Evolutionary conservation across 306 rosid species (phyloP).

Genomic region (Betula pendula): DNA sequence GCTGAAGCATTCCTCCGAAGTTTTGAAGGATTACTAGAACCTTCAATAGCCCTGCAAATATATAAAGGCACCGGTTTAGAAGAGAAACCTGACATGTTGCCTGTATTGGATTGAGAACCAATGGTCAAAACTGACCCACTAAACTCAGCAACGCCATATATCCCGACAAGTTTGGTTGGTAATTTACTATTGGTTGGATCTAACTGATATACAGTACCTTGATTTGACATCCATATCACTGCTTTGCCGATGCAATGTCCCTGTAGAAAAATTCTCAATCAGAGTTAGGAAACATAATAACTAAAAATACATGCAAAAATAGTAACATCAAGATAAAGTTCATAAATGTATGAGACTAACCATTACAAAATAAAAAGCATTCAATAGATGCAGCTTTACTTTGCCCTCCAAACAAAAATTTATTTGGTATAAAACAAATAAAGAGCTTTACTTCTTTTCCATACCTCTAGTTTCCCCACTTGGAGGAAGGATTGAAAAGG

Average conservation of each 20-base stretch:
- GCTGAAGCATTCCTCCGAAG: slow-evolving; percentile 64
- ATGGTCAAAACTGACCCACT: neutral
- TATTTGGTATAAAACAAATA: neutral
- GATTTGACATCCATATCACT: slow-evolving; percentile 40
- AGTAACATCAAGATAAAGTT: slow-evolving; percentile 2
- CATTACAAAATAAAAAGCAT: neutral
- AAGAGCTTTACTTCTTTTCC: slow-evolving; percentile 17
- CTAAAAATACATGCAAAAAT: neutral
- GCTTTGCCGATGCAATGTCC: slow-evolving; percentile 39
- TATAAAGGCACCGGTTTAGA: neutral
- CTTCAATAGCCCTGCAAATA: slow-evolving; percentile 39
- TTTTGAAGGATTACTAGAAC: slow-evolving; percentile 36
- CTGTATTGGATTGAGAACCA: neutral
- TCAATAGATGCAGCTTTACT: neutral
- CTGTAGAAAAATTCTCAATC: slow-evolving; percentile 37
- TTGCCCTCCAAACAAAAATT: neutral
- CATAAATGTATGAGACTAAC: slow-evolving; percentile 9
- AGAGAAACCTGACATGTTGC: neutral
- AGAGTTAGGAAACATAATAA: slow-evolving; percentile 15
- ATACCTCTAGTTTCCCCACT: slow-evolving; percentile 64
- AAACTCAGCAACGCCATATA: neutral
- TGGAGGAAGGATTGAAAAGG: slow-evolving; percentile 64
- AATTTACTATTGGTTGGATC: neutral
- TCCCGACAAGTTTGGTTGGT: neutral
- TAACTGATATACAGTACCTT: slow-evolving; percentile 29